Evolutionary conservation across 768 basidiomycete species (phyloP).

Genomic region (Russula earlei): DNA sequence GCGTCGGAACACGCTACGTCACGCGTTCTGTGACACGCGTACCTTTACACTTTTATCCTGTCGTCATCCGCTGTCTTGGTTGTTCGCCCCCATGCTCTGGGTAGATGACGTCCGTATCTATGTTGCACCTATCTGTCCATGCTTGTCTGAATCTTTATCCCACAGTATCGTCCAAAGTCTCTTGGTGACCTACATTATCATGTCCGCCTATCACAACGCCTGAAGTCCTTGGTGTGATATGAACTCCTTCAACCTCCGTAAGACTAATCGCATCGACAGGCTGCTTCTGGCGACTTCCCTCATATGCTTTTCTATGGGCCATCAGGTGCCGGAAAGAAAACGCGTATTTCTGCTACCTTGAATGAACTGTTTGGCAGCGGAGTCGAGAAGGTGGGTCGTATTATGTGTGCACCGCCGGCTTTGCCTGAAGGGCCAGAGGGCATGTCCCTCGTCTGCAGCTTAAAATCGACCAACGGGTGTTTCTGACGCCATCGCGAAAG

Average conservation of each 20-base stretch:
- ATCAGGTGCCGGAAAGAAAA: conserved; percentile 97
- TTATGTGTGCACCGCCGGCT: background rate
- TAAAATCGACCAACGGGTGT: conserved; percentile 95
- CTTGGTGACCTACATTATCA: conserved; percentile 90
- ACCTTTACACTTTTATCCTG: no score
- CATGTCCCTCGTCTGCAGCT: conserved; percentile 41
- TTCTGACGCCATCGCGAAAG: conserved; percentile 86
- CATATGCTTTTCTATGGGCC: conserved; percentile 98
- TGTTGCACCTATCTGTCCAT: background rate
- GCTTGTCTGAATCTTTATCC: background rate
- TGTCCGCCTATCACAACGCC: conserved; percentile 61
- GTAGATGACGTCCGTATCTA: conserved; percentile 37
- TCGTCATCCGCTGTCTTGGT: no score
- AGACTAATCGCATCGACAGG: conserved; percentile 33
- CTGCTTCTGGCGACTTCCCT: conserved; percentile 88
- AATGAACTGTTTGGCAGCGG: conserved; percentile 84
- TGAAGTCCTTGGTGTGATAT: conserved; percentile 62
- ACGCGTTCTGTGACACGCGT: conserved; percentile 16
- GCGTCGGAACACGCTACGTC: conserved; percentile 18
- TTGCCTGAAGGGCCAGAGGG: background rate
- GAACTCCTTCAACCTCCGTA: background rate
- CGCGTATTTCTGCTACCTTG: conserved; percentile 83
- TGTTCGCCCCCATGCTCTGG: conserved; percentile 31
- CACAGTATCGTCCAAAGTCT: conserved; percentile 73
- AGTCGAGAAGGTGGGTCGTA: conserved; percentile 69